Conservation (phyloP, 2,329 filamentous ascomycete genomes). For the Cyclaneusma minus region DNA sequence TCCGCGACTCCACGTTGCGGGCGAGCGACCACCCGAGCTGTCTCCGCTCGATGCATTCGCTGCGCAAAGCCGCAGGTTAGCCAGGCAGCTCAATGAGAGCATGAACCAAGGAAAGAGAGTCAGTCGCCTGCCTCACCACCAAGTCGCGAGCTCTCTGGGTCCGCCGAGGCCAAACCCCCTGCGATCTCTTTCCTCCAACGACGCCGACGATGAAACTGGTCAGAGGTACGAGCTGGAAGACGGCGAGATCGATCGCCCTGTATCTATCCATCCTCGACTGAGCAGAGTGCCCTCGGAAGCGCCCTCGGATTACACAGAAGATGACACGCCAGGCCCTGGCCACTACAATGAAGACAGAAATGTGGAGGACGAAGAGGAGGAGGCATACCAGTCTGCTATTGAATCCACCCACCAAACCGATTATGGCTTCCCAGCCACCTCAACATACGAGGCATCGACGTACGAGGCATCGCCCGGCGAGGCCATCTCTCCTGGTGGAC, state of each 20-base stretch:
- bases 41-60: conserved; percentile 94
- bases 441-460: no score
- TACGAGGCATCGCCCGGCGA: no score
- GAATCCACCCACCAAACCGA: no score
- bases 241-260: conserved; percentile 39
- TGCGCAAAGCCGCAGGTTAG: conserved; percentile 74
- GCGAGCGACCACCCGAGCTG: conserved; percentile 73
- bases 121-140: conserved; percentile 72
- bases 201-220: conserved; percentile 32
- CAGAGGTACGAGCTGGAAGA: conserved; percentile 32
- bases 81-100: conserved; percentile 71
- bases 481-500: no score
- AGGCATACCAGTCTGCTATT: no score
- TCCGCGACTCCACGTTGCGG: conserved; percentile 62
- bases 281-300: conserved; percentile 45
- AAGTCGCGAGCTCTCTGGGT: conserved; percentile 67
- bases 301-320: no score
- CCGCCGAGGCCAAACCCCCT: conserved; percentile 71
- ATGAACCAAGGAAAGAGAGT: conserved; percentile 60
- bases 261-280: conserved; percentile 62
- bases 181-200: conserved; percentile 54
- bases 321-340: no score
- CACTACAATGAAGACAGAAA: no score
- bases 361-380: no score
- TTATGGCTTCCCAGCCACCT: no score